Base-by-base conservation (phyloP, 208 protist species). In the Strigomonas culicis region DNA sequence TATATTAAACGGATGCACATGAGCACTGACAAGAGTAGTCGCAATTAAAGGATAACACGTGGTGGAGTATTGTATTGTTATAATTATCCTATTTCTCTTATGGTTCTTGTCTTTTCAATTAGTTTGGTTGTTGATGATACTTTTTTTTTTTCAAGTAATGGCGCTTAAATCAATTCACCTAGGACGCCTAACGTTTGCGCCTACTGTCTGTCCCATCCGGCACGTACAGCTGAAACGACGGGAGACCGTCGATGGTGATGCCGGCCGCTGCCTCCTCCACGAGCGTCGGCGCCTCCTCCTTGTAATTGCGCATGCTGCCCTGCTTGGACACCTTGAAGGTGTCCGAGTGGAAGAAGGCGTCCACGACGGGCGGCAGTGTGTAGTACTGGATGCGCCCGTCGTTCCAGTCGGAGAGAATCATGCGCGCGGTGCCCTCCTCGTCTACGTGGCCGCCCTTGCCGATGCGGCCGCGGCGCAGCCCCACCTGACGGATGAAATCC, bases 341-440 rank as follows among this genome's bases (percentile, higher is more conserved):
- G 6, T 51, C 39, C 17, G 70, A 76, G 24, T 50, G 58, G 66
- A 76, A 75, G 46, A 90, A 82, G 31, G 79, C 70, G 36, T 87
- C 80, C 0, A 78, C 78, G 6, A 71, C 78, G 2, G 97, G 96
- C 28, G 97, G 96, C 15, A 90, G 63, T 3, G 97, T 98, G 82
- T 98, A 99, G 81, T 98, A 99, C 30, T 85, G 79, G 59, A 99
- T 98, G 49, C 86, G 84, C 53, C 97, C 97, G 50, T 90, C 75
- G 68, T 97, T 98, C 96, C 97, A 99, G 70, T 98, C 96, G 32
- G 93, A 70, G 19, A 99, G 66, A 30, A 99, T 88, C 75, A 90
- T 88, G n/a, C 84, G 73, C 25, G 92, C 97, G 2, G 95, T 96
- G 25, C 65, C 88, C 50, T 98, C 82, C 60, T 96, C 84, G 65